Evolutionary conservation across 371 early-diverging fungal genomes (phyloP).

Genomic region (Mycotypha africana): DNA sequence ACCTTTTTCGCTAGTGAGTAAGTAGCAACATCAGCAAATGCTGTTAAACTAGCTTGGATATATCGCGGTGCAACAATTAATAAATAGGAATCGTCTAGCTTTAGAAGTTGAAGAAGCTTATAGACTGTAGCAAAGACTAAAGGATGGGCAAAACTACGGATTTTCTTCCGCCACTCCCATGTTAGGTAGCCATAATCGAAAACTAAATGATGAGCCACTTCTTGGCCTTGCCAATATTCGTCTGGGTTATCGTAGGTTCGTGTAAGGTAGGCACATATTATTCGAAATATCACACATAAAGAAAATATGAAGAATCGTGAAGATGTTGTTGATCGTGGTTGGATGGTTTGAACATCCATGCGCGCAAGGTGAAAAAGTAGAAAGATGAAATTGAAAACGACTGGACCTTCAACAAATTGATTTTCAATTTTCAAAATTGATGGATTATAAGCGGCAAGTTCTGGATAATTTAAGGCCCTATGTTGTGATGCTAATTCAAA

Average conservation of each 20-base stretch:
- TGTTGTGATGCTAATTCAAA: too few relatives aligned
- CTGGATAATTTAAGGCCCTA: too few relatives aligned
- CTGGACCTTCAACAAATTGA: too few relatives aligned
- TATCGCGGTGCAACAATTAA: slow-evolving; percentile 66
- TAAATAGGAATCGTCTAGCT: slow-evolving; percentile 54
- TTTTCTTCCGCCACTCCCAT: slow-evolving; percentile 85
- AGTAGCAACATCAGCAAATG: slow-evolving; percentile 67
- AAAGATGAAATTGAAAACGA: too few relatives aligned
- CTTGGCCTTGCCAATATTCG: slow-evolving; percentile 88
- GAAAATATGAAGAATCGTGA: slow-evolving; percentile 24
- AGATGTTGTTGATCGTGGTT: slow-evolving; percentile 11
- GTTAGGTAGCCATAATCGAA: slow-evolving; percentile 87
- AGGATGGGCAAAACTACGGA: slow-evolving; percentile 80
- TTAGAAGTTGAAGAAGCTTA: slow-evolving; percentile 43
- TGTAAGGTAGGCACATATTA: slow-evolving; percentile 58
- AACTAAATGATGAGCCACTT: slow-evolving; percentile 76
- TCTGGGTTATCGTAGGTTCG: slow-evolving; percentile 81
- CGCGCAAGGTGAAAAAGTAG: background rate
- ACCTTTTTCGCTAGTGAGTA: slow-evolving; percentile 58
- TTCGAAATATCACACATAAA: slow-evolving; percentile 52
- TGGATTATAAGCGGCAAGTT: too few relatives aligned
- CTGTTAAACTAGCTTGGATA: slow-evolving; percentile 70
- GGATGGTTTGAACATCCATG: background rate
- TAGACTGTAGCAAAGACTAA: slow-evolving; percentile 71
- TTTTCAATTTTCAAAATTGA: too few relatives aligned